A percentile compares a stretch with the other conserved stretches of the same genome.
Conservation (phyloP, 2,329 filamentous ascomycete species). For the Curvularia sp. region DNA sequence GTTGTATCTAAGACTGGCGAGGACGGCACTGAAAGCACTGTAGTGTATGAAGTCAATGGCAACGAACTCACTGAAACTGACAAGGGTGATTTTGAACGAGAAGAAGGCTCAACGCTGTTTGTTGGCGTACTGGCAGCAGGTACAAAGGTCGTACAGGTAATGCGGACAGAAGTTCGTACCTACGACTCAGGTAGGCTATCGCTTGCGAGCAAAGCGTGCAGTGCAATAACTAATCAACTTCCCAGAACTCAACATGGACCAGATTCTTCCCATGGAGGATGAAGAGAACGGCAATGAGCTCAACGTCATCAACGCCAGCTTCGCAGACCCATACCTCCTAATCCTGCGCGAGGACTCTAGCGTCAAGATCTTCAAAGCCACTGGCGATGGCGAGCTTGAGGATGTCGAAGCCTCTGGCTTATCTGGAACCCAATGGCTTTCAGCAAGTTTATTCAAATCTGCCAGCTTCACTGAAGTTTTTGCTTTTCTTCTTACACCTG, state of each 20-base stretch:
- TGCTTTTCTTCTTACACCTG: constrained; percentile 77
- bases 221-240: background rate
- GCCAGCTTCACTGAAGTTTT: constrained; percentile 65
- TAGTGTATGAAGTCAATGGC: constrained; percentile 77
- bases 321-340: constrained; percentile 84
- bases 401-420: constrained; percentile 71
- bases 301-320: constrained; percentile 78
- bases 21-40: constrained; percentile 74
- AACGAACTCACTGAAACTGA: constrained; percentile 76
- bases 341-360: constrained; percentile 85
- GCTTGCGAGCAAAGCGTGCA: background rate
- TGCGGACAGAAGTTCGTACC: constrained; percentile 84
- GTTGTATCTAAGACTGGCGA: constrained; percentile 76
- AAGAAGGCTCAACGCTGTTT: constrained; percentile 84
- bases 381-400: constrained; percentile 82
- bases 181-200: constrained; percentile 79
- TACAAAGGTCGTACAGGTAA: constrained; percentile 83
- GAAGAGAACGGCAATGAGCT: constrained; percentile 80
- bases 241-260: constrained; percentile 80
- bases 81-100: constrained; percentile 89
- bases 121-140: constrained; percentile 82
- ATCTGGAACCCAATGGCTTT: constrained; percentile 75
- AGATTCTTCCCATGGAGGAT: constrained; percentile 92
- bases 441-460: constrained; percentile 81
- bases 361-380: constrained; percentile 78